Base-by-base conservation (phyloP, 257 asterid species). In the Parsonsia alboflavescens region DNA sequence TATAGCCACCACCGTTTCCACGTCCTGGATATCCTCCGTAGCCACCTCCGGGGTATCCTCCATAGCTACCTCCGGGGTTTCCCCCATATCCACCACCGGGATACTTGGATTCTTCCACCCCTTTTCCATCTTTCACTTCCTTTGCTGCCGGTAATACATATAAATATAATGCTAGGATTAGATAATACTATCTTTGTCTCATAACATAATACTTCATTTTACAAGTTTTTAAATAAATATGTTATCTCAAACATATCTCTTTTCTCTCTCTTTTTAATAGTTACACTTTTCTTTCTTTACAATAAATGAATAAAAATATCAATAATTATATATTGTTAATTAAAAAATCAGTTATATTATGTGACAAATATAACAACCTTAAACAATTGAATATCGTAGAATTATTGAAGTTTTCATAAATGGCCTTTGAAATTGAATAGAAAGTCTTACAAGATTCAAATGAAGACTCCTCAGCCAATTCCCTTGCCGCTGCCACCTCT, bases 391-490 rank as follows among this genome's bases (percentile, higher is more conserved):
- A 33, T 33, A 33, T 33, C 3, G 39, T 33, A 3, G 39, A 3
- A 33, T 1, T 33, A 33, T 33, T 33, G 39, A 33, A 33, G 39
- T 33, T 33, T 1, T 33, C 39, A 33, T 33, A 33, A 33, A 33
- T 33, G 39, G 39, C 39, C 1, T 42, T 42, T 48, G 52, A 48
- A 16, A 9, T 41, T 19, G 44, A 24, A 9, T 19, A 73, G 22
- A 4, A 33, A 49, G 21, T 26, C 78, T 78, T 68, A 73, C 78
- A 1, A 12, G 21, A 30, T 77, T 77, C 10, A n/a, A 56, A 8
- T 30, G 66, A 64, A 65, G 59, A 46, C 53, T 80, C 80, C 53
- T 80, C 80, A 10, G 68, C 66, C 62, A 80, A 72, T 12, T 80
- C 80, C 45, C 72, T 71, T 15, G 66, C 66, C 1, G 74, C 80